Evolutionary conservation across 2,329 filamentous ascomycete genomes (phyloP).

Genomic region (Bretziella fagacearum): DNA sequence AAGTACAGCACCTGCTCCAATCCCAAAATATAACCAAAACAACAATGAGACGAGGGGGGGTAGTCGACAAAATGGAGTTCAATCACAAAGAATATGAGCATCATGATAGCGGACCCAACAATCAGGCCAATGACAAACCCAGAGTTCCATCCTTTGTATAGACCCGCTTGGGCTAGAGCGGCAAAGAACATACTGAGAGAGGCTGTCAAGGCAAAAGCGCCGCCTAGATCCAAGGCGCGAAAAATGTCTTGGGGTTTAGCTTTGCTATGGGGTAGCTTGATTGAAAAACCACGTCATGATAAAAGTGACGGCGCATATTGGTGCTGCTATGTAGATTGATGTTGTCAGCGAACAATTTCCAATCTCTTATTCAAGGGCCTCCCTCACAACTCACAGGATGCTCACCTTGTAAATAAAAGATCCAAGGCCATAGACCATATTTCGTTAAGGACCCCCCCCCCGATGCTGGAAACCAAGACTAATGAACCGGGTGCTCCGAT

Average conservation of each 20-base stretch:
- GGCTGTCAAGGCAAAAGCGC: neutral
- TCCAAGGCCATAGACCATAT: no score
- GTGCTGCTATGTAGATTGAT: neutral
- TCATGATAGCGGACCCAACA: neutral
- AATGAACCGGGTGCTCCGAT: neutral
- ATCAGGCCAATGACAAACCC: neutral
- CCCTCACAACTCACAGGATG: no score
- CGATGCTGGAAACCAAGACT: neutral
- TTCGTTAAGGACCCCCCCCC: no score
- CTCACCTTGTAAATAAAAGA: no score
- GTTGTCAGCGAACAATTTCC: neutral
- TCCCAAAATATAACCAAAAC: conserved; percentile 6
- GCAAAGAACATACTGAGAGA: conserved; percentile 5
- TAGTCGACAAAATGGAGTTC: neutral
- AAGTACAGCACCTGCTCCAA: conserved; percentile 3
- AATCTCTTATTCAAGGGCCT: neutral
- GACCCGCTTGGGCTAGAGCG: neutral
- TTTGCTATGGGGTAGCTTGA: neutral
- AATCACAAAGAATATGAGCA: neutral
- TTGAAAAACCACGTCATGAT: neutral
- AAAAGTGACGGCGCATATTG: neutral
- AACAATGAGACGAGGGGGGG: conserved; percentile 5
- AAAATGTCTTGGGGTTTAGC: neutral
- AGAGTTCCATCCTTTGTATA: neutral
- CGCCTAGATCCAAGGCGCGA: neutral